These are phyloP conservation scores for Linderniella brevidens DNA, from an alignment of 257 asterid genomes.

Conservation along the genomic window DNA sequence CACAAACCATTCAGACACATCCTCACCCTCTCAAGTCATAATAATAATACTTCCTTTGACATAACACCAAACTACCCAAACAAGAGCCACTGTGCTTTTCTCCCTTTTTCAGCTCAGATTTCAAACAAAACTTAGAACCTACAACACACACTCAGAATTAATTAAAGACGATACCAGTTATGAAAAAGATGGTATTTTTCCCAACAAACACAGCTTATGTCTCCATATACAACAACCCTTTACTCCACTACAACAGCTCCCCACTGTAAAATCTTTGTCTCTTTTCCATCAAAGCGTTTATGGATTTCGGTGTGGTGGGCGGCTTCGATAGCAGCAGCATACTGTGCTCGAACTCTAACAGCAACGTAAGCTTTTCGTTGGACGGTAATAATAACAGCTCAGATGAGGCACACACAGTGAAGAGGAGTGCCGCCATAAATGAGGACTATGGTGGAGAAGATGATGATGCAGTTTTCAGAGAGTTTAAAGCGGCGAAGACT, in stretches of 20 bases:
- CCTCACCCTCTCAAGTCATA: conserved; percentile 17
- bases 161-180: conserved; percentile 1
- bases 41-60: conserved; percentile 39
- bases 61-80: conserved; percentile 42
- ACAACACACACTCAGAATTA: conserved; percentile 10
- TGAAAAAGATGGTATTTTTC: conserved; percentile 28
- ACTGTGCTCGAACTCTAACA: conserved; percentile 17
- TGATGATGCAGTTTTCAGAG: conserved; percentile 39
- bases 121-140: conserved; percentile 19
- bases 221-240: conserved; percentile 18
- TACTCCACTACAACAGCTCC: conserved; percentile 18
- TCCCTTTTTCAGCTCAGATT: conserved; percentile 16
- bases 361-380: conserved; percentile 13
- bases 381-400: conserved; percentile 2
- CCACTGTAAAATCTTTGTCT: conserved; percentile 8
- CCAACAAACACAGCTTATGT: conserved; percentile 18
- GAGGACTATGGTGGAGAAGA: conserved; percentile 9
- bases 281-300: conserved; percentile 9
- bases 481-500: conserved; percentile 26
- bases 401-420: conserved; percentile 15
- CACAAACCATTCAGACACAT: conserved; percentile 26
- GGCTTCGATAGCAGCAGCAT: conserved; percentile 30
- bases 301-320: conserved; percentile 54
- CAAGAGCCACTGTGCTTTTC: conserved; percentile 15
- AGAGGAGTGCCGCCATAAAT: too few relatives aligned